Conservation (phyloP, 371 early-diverging fungal species). For the Batkoa obscura region DNA sequence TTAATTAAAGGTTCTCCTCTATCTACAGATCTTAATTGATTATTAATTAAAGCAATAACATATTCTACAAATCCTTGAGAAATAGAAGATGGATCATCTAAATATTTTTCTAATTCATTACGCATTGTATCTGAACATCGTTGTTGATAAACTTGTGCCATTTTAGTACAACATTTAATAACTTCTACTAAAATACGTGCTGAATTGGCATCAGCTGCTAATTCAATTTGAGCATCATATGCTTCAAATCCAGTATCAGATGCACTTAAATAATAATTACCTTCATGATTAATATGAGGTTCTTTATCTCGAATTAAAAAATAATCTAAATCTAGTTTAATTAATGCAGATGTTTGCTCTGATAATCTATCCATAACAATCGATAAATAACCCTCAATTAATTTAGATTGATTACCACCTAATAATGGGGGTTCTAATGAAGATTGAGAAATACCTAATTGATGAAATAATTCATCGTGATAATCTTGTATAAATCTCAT, state of each 20-base stretch:
- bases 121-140: constrained; percentile 55
- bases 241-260: constrained; percentile 83
- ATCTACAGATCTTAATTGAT: constrained; percentile 70
- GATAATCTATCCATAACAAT: constrained; percentile 63
- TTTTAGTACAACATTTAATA: constrained; percentile 62
- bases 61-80: constrained; percentile 79
- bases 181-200: constrained; percentile 71
- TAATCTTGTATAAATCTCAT: constrained; percentile 84
- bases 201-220: constrained; percentile 65
- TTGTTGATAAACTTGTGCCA: constrained; percentile 57
- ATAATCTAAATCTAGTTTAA: constrained; percentile 58
- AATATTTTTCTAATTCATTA: constrained; percentile 48
- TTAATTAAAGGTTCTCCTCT: constrained; percentile 59
- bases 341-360: constrained; percentile 81
- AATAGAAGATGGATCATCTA: constrained; percentile 42
- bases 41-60: constrained; percentile 83
- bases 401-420: constrained; percentile 76
- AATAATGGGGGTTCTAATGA: constrained; percentile 74
- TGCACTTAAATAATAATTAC: constrained; percentile 56
- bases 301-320: constrained; percentile 50
- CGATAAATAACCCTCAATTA: constrained; percentile 70
- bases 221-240: constrained; percentile 87
- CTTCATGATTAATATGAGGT: constrained; percentile 59
- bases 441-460: constrained; percentile 75
- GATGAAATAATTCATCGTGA: constrained; percentile 61